Evolutionary conservation across 495 filamentous ascomycete species (phyloP).

Genomic region (Podospora sp.): DNA sequence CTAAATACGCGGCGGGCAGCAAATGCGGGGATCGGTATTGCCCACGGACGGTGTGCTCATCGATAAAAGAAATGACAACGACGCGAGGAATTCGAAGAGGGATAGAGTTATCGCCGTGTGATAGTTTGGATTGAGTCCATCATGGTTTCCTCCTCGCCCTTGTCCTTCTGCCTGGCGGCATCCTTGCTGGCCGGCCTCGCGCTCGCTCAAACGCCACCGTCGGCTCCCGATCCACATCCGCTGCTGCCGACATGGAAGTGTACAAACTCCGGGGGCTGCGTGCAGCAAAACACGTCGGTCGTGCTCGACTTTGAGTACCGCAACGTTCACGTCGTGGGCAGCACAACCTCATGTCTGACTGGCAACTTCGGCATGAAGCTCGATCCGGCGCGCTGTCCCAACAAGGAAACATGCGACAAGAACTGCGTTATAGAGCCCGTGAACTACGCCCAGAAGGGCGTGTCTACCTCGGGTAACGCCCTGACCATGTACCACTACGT

Average conservation of each 20-base stretch:
- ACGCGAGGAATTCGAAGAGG: not conserved
- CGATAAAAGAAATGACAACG: not conserved
- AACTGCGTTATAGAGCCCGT: constrained; percentile 56
- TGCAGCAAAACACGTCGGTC: constrained; percentile 52
- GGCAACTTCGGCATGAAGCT: constrained; percentile 50
- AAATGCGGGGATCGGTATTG: constrained; percentile 11
- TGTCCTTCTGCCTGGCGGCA: constrained; percentile 8
- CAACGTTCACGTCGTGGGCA: constrained; percentile 18
- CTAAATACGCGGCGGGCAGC: constrained; percentile 12
- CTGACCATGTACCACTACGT: constrained; percentile 61
- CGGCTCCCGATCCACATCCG: constrained; percentile 47
- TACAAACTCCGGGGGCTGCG: constrained; percentile 54
- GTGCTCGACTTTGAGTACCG: constrained; percentile 56
- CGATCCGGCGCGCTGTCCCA: constrained; percentile 53
- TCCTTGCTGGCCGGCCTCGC: constrained; percentile 6
- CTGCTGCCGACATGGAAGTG: constrained; percentile 58
- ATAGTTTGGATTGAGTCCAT: not conserved
- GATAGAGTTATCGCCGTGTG: no score
- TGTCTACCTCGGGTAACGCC: constrained; percentile 45
- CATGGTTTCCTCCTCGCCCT: constrained; percentile 2
- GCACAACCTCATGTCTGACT: constrained; percentile 34
- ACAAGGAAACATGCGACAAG: constrained; percentile 46
- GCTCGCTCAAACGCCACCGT: constrained; percentile 13
- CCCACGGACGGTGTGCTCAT: not conserved
- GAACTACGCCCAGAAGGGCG: constrained; percentile 48